Evolutionary conservation across 768 basidiomycete species (phyloP).

Genomic region (Leccinum subgranulosum): DNA sequence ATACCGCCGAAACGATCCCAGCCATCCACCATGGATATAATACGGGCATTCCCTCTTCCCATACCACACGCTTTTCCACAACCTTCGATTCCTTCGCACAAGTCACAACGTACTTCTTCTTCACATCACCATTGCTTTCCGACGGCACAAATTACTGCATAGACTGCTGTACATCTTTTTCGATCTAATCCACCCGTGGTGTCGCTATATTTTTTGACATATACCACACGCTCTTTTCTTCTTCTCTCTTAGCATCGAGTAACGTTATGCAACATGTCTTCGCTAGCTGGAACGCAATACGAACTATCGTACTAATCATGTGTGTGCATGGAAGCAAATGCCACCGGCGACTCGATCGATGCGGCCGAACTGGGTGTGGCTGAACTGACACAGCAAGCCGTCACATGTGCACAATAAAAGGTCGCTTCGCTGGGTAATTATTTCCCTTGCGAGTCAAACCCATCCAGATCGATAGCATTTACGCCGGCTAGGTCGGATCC

Average conservation of each 20-base stretch:
- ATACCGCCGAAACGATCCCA: slow-evolving; percentile 24
- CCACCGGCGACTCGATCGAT: neutral
- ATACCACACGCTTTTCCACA: slow-evolving; percentile 26
- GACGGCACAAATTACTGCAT: slow-evolving; percentile 25
- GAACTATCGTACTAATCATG: neutral
- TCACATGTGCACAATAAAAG: neutral
- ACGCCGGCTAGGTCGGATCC: neutral
- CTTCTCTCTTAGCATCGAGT: neutral
- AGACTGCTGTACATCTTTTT: neutral
- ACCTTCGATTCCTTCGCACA: slow-evolving; percentile 19
- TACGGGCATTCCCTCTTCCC: slow-evolving; percentile 49
- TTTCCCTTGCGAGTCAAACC: neutral
- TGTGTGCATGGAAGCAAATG: neutral
- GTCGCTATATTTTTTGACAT: slow-evolving; percentile 34
- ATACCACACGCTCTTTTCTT: slow-evolving; percentile 24
- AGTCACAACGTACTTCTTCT: slow-evolving; percentile 25
- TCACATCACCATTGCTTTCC: slow-evolving; percentile 21
- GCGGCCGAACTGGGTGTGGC: neutral
- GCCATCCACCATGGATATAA: slow-evolving; percentile 40
- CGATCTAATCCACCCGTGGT: slow-evolving; percentile 20
- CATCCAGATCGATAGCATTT: neutral
- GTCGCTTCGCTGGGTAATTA: neutral
- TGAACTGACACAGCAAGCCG: neutral
- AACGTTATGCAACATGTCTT: neutral
- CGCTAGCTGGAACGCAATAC: neutral